These are phyloP conservation scores for Salicornia ramosissima DNA, from an alignment of 148 eudicot species.

Conservation along the genomic window DNA sequence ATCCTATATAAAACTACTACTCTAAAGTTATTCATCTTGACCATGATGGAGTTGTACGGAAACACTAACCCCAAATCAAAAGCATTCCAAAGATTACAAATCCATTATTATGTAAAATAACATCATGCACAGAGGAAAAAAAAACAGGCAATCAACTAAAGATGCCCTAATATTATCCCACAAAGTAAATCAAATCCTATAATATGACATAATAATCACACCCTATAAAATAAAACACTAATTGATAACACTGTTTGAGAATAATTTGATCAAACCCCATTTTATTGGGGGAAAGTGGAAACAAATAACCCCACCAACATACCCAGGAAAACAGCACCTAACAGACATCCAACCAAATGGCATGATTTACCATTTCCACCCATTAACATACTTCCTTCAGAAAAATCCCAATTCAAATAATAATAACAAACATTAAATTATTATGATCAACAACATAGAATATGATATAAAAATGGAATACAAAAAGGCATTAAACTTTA, in stretches of 20 bases:
- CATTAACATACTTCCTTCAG: too few species aligned
- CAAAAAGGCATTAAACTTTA: background rate
- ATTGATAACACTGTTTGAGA: too few species aligned
- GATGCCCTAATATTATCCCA: conserved; percentile 14
- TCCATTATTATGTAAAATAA: too few species aligned
- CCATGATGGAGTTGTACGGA: background rate
- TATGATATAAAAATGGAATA: background rate
- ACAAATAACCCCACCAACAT: background rate
- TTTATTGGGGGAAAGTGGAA: background rate
- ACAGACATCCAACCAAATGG: background rate
- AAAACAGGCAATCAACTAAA: background rate
- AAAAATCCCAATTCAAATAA: too few species aligned
- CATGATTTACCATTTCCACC: background rate
- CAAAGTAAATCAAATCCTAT: background rate
- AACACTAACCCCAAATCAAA: background rate
- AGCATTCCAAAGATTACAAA: background rate
- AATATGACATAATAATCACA: background rate
- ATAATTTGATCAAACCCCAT: background rate
- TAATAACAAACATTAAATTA: background rate
- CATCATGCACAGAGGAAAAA: too few species aligned
- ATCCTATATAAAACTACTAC: too few species aligned
- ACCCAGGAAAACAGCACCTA: background rate
- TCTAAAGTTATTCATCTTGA: too few species aligned
- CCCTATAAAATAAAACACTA: background rate
- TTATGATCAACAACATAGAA: background rate